phyloP scores from a whole-genome alignment of 2,329 filamentous ascomycete species.

The Ceratocystis cubensis region DNA sequence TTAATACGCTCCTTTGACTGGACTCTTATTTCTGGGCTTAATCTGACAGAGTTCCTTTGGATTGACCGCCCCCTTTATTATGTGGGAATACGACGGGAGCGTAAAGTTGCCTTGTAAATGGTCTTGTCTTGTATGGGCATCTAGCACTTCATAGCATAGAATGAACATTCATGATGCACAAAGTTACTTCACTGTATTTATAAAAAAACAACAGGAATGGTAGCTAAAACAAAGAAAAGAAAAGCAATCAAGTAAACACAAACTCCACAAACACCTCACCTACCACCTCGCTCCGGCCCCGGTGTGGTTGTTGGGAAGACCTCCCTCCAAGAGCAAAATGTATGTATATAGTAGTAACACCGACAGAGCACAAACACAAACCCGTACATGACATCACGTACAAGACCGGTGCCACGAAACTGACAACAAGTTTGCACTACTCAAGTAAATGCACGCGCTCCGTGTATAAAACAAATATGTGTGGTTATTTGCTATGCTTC shows the following conservation, averaged over 20 bases:
- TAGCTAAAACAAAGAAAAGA: neutral
- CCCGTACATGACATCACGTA: neutral
- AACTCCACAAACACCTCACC: neutral
- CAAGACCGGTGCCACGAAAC: neutral
- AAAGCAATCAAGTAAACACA: neutral
- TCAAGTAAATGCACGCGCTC: neutral
- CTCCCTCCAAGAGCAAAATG: neutral
- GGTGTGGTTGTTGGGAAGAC: neutral
- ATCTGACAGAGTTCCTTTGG: too few relatives aligned
- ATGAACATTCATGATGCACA: neutral
- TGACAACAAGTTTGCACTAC: neutral
- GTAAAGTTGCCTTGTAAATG: neutral
- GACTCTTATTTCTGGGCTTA: too few relatives aligned
- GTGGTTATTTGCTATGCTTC: constrained; percentile 1
- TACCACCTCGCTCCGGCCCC: neutral
- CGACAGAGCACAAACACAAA: neutral
- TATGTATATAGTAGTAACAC: neutral
- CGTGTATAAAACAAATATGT: constrained; percentile 5
- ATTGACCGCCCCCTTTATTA: neutral
- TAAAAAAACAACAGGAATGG: neutral
- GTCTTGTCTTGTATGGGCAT: neutral
- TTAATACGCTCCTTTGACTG: neutral
- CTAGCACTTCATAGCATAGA: neutral
- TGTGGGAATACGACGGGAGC: neutral
- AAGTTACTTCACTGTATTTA: neutral